These are phyloP conservation scores for Penicillium crustosum DNA, from an alignment of 2,329 filamentous ascomycete genomes.

Conservation along the genomic window DNA sequence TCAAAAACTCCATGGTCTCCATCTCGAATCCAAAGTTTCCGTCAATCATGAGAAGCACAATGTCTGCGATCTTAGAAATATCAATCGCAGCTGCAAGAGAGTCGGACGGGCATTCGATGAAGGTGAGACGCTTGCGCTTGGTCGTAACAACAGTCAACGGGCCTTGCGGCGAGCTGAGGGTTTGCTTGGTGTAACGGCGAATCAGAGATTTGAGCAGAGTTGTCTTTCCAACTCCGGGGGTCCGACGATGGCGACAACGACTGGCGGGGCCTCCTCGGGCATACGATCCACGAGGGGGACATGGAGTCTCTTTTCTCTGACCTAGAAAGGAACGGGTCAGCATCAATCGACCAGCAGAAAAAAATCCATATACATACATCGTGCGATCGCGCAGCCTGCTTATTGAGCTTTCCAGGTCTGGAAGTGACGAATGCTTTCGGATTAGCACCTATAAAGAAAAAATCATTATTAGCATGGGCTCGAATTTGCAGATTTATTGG, in stretches of 20 bases:
- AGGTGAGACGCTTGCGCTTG: conserved; percentile 90
- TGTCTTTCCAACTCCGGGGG: conserved; percentile 87
- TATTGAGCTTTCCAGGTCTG: conserved; percentile 75
- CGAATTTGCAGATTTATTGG: conserved; percentile 14
- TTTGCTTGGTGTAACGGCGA: conserved; percentile 92
- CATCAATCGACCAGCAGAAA: conserved; percentile 1
- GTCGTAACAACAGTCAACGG: conserved; percentile 95
- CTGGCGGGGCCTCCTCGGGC: conserved; percentile 90
- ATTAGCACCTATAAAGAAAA: conserved; percentile 61
- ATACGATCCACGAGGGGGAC: conserved; percentile 94
- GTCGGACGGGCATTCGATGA: conserved; percentile 92
- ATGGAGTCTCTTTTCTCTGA: conserved; percentile 94
- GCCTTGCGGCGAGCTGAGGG: conserved; percentile 81
- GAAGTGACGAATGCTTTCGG: conserved; percentile 88
- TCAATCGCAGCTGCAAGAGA: conserved; percentile 96
- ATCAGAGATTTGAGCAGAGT: conserved; percentile 93
- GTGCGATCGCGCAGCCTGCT: conserved; percentile 59
- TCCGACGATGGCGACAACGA: conserved; percentile 90
- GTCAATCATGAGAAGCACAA: conserved; percentile 96
- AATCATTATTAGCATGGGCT: conserved; percentile 12
- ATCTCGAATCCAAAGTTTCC: conserved; percentile 99
- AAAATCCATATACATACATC: conserved; percentile 45
- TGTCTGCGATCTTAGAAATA: conserved; percentile 94
- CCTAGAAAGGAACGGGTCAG: conserved; percentile 50
- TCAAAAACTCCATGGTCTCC: conserved; percentile 99